These are phyloP conservation scores for Glarea lozoyensis DNA, from an alignment of 495 filamentous ascomycete species.

Conservation along the genomic window DNA sequence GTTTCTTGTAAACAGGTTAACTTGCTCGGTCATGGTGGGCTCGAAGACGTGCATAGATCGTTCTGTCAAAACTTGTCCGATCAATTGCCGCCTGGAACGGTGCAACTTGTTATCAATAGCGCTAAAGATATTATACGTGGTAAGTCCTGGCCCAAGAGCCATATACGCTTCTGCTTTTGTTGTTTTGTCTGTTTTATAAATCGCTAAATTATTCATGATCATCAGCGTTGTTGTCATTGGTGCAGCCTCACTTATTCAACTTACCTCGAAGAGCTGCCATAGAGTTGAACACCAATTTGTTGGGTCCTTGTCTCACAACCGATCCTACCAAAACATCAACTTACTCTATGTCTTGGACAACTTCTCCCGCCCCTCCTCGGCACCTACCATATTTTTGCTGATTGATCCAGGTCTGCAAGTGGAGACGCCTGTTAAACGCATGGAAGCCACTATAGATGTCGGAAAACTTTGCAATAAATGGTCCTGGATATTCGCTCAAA, in stretches of 20 bases:
- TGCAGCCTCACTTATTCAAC: background rate
- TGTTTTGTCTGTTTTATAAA: conserved; percentile 13
- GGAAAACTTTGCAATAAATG: conserved; percentile 45
- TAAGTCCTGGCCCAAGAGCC: conserved; percentile 3
- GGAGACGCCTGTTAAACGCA: background rate
- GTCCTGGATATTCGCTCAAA: conserved; percentile 54
- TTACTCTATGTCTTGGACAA: background rate
- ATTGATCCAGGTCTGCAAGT: background rate
- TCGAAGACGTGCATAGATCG: conserved; percentile 4
- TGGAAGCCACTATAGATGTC: conserved; percentile 23
- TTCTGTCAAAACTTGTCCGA: conserved; percentile 2
- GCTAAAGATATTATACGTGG: conserved; percentile 2
- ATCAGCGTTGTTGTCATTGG: background rate
- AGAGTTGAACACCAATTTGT: conserved; percentile 20
- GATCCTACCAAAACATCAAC: conserved; percentile 9
- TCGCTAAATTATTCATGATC: conserved; percentile 4
- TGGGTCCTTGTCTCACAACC: conserved; percentile 17
- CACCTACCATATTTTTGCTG: background rate
- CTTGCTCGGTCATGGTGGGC: background rate
- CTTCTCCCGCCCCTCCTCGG: background rate
- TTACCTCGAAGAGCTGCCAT: conserved; percentile 17
- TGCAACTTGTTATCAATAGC: background rate
- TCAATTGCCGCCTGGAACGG: conserved; percentile 1
- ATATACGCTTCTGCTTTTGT: conserved; percentile 10
- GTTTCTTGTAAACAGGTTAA: background rate